Evolutionary conservation across 257 asterid genomes (phyloP), one percentile per base, ranked within the genome.

Genomic region (Fraxinus excelsior): DNA sequence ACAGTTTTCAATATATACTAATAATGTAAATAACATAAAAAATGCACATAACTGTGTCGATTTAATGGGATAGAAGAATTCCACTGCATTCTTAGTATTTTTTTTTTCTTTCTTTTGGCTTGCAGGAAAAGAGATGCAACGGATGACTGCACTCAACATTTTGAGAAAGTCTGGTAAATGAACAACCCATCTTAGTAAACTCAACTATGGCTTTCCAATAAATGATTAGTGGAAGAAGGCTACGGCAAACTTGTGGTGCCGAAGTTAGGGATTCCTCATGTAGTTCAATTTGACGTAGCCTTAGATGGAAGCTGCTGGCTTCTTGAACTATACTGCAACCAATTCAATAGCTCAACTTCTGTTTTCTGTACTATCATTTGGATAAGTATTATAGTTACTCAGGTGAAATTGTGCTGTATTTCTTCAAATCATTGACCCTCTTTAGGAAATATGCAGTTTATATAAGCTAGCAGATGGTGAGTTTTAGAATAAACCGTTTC

Each of bases 81-180:
- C 67, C 73, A 7, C 67, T 28, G 21, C 37, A 51, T 25, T 51
- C 64, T 29, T 12, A 23, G n/a, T 35, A 38, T 4, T 62, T 0
- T 49, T 62, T 0, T 49, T 40, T 28, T 66, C n/a, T 51, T 42
- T 34, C 21, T 66, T 40, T n/a, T 51, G 51, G 81, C 71, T 78
- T 82, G 86, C 93, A 93, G 99, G 90, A 76, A 80, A 80, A 32
- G 99, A 93, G 84, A 88, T 96, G 88, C 85, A 84, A 62, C 86
- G 97, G 74, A 88, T 84, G 96, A 80, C 85, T 74, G 70, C 79
- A 13, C 79, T 96, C 82, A 87, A 90, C 74, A 84, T 93, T 62
- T 80, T 90, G 84, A 85, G 86, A 23, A 93, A 88, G 73, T 79
- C 97, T 66, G 71, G 86, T 72, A 74, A 5, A 53, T 82, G 10